Base-by-base conservation (phyloP, 1,284 basidiomycete genomes). In the Pascua guehoae region DNA sequence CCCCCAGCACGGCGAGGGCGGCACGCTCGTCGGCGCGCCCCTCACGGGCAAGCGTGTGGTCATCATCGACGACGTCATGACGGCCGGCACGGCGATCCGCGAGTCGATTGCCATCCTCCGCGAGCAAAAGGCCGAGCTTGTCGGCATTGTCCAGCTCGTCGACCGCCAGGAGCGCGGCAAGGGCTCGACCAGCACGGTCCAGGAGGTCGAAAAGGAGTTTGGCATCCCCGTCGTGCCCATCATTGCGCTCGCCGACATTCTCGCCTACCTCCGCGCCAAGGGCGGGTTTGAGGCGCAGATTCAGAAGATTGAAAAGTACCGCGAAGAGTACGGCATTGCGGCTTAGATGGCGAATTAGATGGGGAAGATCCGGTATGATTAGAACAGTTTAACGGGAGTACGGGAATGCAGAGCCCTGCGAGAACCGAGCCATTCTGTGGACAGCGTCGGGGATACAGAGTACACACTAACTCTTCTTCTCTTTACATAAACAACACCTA, bases 11-110 rank as follows among this genome's bases (percentile, higher is more conserved):
- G 95, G 95, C 8, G 95, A 98, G 76, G 95, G 96, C n/a, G 96
- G 95, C 1, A 82, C 82, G 45, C 85, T 97, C 68, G 92, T 98
- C 59, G 96, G 95, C 18, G 86, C 88, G 1, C 81, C 88, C 1
- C 82, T 97, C 18, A 81, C 83, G 53, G 91, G 89, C 17, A 86
- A 88, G 72, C 89, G 97, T 2, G 84, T 98, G 48, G 84, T 97
- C 53, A 81, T 98, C 42, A 81, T 98, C 43, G 95, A 98, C 81
- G 95, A 98, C 67, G 96, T 98, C 49, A 93, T 98, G 80, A 98
- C 96, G 0, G 86, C 90, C 12, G 95, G 95, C 12, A 95, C 88
- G n/a, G 93, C 92, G 0, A 86, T 94, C 42, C 84, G 91, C 16
- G 83, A 85, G 51, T 87, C 91, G 1, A 88, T 95, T 56, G 84